Conservation (phyloP, 805 yeast genomes). For the Ogataea methanolica region DNA sequence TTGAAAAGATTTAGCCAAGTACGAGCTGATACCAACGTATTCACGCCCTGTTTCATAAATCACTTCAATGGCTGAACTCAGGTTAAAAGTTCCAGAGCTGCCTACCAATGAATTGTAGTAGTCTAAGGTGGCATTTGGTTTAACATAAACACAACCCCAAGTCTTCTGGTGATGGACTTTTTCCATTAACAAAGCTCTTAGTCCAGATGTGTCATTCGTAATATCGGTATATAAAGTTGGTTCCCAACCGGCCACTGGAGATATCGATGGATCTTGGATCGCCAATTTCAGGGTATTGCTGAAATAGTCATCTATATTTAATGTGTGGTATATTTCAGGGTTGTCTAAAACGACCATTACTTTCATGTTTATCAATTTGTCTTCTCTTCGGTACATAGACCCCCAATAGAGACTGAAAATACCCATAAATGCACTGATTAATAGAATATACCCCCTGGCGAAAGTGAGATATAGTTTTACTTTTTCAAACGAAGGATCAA, state of each 20-base stretch:
- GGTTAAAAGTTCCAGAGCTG: constrained; percentile 20
- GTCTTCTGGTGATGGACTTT: constrained; percentile 49
- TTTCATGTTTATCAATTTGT: constrained; percentile 27
- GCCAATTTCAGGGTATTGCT: constrained; percentile 21
- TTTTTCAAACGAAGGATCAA: constrained; percentile 21
- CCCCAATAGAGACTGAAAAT: constrained; percentile 43
- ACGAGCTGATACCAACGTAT: constrained; percentile 38
- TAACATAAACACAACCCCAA: constrained; percentile 55
- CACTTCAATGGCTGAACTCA: constrained; percentile 30
- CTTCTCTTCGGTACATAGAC: constrained; percentile 28
- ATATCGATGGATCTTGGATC: constrained; percentile 14
- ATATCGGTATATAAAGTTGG: constrained; percentile 26
- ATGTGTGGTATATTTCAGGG: constrained; percentile 1
- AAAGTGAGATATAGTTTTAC: constrained; percentile 11
- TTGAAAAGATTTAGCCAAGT: constrained; percentile 36
- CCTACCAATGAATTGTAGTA: constrained; percentile 32
- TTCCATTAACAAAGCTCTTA: constrained; percentile 34
- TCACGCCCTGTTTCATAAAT: constrained; percentile 63
- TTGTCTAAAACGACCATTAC: constrained; percentile 31
- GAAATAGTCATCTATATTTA: constrained; percentile 28
- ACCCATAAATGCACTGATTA: constrained; percentile 33
- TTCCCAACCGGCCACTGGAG: constrained; percentile 13
- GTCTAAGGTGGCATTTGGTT: constrained; percentile 44
- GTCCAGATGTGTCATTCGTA: constrained; percentile 23
- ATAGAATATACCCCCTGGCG: constrained; percentile 21